Percentiles rank a stretch among this genome's conserved stretches.
Conservation (phyloP, 2,329 filamentous ascomycete genomes). For the Neofusicoccum sp. region DNA sequence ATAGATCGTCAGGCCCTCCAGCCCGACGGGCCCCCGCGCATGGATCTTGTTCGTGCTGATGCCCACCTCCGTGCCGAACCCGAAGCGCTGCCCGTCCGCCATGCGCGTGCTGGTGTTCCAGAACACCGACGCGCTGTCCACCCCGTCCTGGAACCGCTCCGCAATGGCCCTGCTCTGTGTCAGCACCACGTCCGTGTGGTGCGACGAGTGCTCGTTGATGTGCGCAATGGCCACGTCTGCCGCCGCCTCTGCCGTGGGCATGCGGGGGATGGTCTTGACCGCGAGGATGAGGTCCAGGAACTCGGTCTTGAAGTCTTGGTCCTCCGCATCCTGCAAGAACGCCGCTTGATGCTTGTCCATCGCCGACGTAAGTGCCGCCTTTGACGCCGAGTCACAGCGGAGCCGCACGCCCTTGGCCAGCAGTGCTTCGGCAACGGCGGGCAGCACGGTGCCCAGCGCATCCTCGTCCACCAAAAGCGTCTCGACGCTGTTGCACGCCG, state of each 20-base stretch:
- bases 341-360: conserved; percentile 46
- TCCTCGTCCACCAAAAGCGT: conserved; percentile 82
- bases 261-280: conserved; percentile 70
- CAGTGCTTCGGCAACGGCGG: conserved; percentile 72
- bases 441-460: conserved; percentile 68
- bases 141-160: conserved; percentile 77
- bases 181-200: conserved; percentile 91
- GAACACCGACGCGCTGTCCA: conserved; percentile 92
- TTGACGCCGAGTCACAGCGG: conserved; percentile 74
- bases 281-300: conserved; percentile 84
- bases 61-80: conserved; percentile 96
- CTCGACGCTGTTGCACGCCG: conserved; percentile 94
- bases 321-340: conserved; percentile 65
- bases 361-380: conserved; percentile 59
- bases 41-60: conserved; percentile 99
- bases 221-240: conserved; percentile 76
- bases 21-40: conserved; percentile 84
- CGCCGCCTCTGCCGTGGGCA: conserved; percentile 25
- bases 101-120: conserved; percentile 96
- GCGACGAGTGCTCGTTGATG: conserved; percentile 89
- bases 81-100: conserved; percentile 95
- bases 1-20: conserved; percentile 95
- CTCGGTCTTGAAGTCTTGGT: conserved; percentile 82
- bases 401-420: conserved; percentile 77
- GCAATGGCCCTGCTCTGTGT: conserved; percentile 70